A percentile compares a stretch with the other conserved stretches of the same genome.
These are phyloP conservation scores for Mytilinidion resinicola DNA, from an alignment of 495 filamentous ascomycete genomes.

Conservation along the genomic window DNA sequence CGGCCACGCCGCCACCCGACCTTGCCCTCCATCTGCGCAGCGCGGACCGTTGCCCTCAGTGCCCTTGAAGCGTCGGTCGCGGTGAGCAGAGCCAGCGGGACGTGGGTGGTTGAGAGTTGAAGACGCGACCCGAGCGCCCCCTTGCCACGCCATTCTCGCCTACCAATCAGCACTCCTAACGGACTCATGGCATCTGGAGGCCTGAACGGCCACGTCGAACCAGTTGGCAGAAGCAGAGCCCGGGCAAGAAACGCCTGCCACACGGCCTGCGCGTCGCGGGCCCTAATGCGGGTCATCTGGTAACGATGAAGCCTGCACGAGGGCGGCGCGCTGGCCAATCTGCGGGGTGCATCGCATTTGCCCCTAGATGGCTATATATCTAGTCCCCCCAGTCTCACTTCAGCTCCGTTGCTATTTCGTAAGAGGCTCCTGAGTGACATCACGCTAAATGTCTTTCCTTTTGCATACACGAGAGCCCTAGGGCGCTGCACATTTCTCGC, in stretches of 20 bases:
- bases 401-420: background rate
- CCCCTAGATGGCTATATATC: background rate
- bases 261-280: background rate
- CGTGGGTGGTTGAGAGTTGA: conserved; percentile 3
- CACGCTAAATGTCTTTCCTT: too few relatives aligned
- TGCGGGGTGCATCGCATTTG: background rate
- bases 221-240: background rate
- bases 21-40: background rate
- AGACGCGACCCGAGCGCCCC: background rate
- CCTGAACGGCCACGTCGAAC: background rate
- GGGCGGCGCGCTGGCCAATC: background rate
- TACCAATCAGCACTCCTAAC: background rate
- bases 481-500: too few relatives aligned
- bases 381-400: background rate
- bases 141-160: background rate
- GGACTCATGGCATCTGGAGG: background rate
- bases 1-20: background rate
- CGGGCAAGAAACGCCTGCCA: background rate
- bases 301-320: conserved; percentile 1
- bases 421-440: background rate
- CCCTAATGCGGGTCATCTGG: conserved; percentile 4
- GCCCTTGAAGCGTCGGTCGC: background rate
- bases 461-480: background rate
- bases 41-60: background rate
- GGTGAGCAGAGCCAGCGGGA: background rate